phyloP scores from a whole-genome alignment of 768 basidiomycete genomes.

The Mycena metata region DNA sequence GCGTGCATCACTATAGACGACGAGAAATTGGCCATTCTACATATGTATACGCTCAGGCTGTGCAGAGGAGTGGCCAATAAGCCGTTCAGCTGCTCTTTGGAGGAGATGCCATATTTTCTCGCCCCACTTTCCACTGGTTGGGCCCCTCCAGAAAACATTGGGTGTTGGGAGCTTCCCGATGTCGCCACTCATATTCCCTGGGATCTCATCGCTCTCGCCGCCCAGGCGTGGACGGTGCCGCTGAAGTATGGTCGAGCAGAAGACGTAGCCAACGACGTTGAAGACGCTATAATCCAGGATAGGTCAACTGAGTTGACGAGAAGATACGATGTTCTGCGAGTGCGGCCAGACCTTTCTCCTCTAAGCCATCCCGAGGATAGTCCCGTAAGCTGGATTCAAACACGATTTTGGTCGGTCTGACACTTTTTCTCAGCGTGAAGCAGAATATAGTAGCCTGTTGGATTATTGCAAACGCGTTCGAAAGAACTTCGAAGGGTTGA shows the following conservation, averaged over 20 bases:
- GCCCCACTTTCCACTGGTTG: constrained; percentile 67
- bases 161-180: constrained; percentile 39
- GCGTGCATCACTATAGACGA: constrained; percentile 64
- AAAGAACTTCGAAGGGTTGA: constrained; percentile 73
- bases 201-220: constrained; percentile 69
- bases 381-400: constrained; percentile 59
- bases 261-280: constrained; percentile 59
- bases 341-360: constrained; percentile 80
- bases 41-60: constrained; percentile 74
- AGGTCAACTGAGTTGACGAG: constrained; percentile 82
- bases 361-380: constrained; percentile 77
- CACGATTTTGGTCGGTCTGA: constrained; percentile 14
- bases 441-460: constrained; percentile 68
- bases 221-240: constrained; percentile 63
- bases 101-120: constrained; percentile 74
- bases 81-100: constrained; percentile 66
- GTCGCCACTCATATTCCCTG: constrained; percentile 68
- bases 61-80: constrained; percentile 78
- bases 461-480: constrained; percentile 75
- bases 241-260: constrained; percentile 56
- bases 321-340: constrained; percentile 68
- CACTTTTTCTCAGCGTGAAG: constrained; percentile 64
- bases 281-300: constrained; percentile 82
- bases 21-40: constrained; percentile 61
- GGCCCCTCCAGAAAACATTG: constrained; percentile 45